Conservation (phyloP, 306 rosid genomes). For the Benincasa hispida region DNA sequence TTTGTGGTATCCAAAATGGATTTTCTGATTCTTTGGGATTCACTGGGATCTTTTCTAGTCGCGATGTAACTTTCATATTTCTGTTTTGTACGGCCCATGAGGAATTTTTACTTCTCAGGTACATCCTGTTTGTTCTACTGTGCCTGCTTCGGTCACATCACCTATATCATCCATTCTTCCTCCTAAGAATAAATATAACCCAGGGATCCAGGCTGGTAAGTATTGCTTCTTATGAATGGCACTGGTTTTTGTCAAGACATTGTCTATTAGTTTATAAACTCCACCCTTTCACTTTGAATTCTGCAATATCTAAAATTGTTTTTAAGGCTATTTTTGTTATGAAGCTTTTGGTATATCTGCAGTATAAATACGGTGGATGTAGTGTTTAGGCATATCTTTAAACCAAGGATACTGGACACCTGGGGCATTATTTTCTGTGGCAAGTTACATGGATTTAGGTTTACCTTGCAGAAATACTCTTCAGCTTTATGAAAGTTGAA, state of each 20-base stretch:
- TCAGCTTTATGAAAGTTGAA: not conserved
- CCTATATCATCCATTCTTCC: conserved; percentile 24
- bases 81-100: not conserved
- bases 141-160: conserved; percentile 13
- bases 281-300: not conserved
- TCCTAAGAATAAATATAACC: conserved; percentile 18
- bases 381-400: not conserved
- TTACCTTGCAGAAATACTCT: not conserved
- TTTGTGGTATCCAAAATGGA: not conserved
- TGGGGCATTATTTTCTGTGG: not conserved
- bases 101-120: conserved; percentile 25
- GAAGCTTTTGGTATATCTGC: not conserved
- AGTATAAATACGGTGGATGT: not conserved
- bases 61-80: not conserved
- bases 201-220: conserved; percentile 48
- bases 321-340: not conserved
- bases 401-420: not conserved
- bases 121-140: conserved; percentile 20
- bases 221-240: conserved; percentile 9
- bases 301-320: not conserved
- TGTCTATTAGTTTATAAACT: not conserved
- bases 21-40: not conserved
- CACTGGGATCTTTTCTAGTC: not conserved
- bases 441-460: not conserved
- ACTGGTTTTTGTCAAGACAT: not conserved